Percentiles rank a stretch among this genome's conserved stretches.
Conservation (phyloP, 257 asterid genomes). For the Coffea canephora region DNA sequence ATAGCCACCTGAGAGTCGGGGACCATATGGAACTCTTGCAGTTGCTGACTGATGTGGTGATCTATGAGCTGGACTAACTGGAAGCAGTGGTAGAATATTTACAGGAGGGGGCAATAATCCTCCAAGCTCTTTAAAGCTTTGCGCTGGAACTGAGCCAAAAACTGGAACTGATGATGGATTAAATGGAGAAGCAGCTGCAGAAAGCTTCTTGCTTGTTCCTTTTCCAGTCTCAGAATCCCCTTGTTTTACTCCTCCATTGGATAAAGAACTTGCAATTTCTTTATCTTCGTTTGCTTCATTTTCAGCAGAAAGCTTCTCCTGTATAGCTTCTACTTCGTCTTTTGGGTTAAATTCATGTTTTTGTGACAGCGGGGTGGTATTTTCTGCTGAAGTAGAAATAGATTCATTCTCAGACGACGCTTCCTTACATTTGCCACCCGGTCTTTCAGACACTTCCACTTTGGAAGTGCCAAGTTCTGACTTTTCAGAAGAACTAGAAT, state of each 20-base stretch:
- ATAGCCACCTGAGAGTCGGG: conserved; percentile 72
- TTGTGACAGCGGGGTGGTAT: conserved; percentile 25
- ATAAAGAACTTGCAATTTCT: conserved; percentile 26
- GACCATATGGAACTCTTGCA: conserved; percentile 73
- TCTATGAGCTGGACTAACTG: conserved; percentile 62
- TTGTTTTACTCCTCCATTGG: conserved; percentile 46
- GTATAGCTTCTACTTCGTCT: conserved; percentile 28
- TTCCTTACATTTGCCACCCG: conserved; percentile 18
- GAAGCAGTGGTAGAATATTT: conserved; percentile 52
- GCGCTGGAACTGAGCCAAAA: conserved; percentile 51
- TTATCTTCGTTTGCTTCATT: conserved; percentile 27
- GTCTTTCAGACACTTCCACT: conserved; percentile 23
- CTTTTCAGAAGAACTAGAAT: conserved; percentile 25
- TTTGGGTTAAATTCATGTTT: conserved; percentile 29
- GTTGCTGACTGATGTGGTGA: conserved; percentile 79
- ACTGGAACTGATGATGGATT: conserved; percentile 58
- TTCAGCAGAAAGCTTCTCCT: conserved; percentile 18
- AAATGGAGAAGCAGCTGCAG: conserved; percentile 86
- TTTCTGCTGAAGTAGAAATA: conserved; percentile 24
- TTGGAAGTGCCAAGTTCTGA: conserved; percentile 19
- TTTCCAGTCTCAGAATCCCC: conserved; percentile 49
- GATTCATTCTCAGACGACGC: conserved; percentile 25
- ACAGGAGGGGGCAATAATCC: conserved; percentile 73
- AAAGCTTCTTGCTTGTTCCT: conserved; percentile 64
- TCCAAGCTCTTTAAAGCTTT: conserved; percentile 61